Base-by-base conservation (phyloP, 2,329 filamentous ascomycete genomes). In the Apiospora malaysiana region DNA sequence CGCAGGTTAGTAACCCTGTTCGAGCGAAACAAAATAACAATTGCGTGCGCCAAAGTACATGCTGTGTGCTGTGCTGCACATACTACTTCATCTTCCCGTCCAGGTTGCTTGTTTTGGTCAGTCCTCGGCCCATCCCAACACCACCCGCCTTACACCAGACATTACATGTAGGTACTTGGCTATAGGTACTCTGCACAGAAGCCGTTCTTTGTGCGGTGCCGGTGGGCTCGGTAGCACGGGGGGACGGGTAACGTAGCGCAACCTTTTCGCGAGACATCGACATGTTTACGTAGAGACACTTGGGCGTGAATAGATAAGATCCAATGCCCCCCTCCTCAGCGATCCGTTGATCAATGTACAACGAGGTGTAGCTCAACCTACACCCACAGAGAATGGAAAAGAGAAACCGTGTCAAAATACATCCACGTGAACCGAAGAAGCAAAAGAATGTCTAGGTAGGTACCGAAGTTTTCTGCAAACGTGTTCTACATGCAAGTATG, bases 61-160 rank as follows among this genome's bases (percentile, higher is more conserved):
- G 18, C 0, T 32, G 32, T 32, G 6, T 32, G n/a, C n/a, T n/a
- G n/a, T n/a, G n/a, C n/a, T n/a, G 32, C 6, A 32, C 32, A 32
- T 32, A 49, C n/a, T 49, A 59, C 27, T 37, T 59, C 10, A 32
- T 59, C 51, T 59, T 59, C 51, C 27, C 51, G 51, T 37, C 51
- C 51, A 59, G 51, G 32, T 40, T 23, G 27, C 56, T 63, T 63
- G 27, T 40, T 18, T 63, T 63, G 56, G 56, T 40, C 56, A n/a
- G 56, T 21, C 32, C 56, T 63, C 42, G n/a, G 21, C 56, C 56
- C 21, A 63, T n/a, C 56, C 56, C 27, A 32, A 6, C 51, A 56
- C 5, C 51, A 32, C 14, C 2, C 27, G n/a, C n/a, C n/a, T n/a
- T n/a, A n/a, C n/a, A n/a, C n/a, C n/a, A n/a, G n/a, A n/a, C n/a